These are phyloP conservation scores for Metroxylon sagu DNA, from an alignment of 176 grass and related monocot species.

Conservation along the genomic window DNA sequence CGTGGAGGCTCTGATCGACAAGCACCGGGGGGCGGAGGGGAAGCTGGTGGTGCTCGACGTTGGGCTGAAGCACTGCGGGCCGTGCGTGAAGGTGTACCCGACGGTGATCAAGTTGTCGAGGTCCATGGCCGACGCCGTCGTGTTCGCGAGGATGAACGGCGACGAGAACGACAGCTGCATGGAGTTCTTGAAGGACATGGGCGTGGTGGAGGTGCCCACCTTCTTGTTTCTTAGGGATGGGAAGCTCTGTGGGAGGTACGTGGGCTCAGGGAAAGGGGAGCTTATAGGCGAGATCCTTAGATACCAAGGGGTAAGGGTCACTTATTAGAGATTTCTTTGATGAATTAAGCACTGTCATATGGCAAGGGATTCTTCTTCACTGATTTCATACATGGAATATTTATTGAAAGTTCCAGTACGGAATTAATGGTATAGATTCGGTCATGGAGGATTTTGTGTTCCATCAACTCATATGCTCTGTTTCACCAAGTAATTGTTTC, in stretches of 20 bases:
- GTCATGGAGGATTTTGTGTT: no score
- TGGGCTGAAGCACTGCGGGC: conserved; percentile 87
- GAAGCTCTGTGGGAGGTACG: conserved; percentile 60
- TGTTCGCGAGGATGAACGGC: conserved; percentile 93
- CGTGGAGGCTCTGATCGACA: conserved; percentile 54
- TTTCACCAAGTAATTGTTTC: no score
- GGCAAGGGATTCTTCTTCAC: no score
- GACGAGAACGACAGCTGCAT: conserved; percentile 97
- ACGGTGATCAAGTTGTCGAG: conserved; percentile 73
- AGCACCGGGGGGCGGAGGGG: conserved; percentile 39
- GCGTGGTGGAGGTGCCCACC: conserved; percentile 82
- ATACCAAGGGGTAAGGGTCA: conserved; percentile 77
- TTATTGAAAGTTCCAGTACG: no score
- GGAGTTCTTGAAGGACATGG: conserved; percentile 76
- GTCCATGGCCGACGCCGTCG: conserved; percentile 56
- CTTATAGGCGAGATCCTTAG: conserved; percentile 91
- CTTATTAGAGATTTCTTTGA: conserved; percentile 1
- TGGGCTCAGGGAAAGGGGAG: conserved; percentile 88
- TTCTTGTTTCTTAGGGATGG: conserved; percentile 83
- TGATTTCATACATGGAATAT: no score
- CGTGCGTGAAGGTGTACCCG: conserved; percentile 95
- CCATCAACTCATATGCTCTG: no score
- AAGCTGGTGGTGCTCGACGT: conserved; percentile 92
- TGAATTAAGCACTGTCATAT: no score
- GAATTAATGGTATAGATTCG: no score